Evolutionary conservation across 768 basidiomycete genomes (phyloP).

Genomic region (Hebeloma cylindrosporum): DNA sequence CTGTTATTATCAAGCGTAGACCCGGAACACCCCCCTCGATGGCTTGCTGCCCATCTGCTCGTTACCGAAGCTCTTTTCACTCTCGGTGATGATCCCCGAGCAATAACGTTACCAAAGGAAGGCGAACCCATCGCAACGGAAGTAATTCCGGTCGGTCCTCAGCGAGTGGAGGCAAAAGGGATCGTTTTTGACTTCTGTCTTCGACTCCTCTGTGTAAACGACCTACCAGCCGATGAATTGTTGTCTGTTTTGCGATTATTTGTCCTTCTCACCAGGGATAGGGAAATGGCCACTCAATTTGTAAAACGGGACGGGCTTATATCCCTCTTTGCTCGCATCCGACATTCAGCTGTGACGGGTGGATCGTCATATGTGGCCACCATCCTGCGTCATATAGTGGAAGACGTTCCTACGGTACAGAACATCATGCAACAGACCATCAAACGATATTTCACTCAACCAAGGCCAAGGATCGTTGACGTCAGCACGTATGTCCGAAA

Average conservation of each 20-base stretch:
- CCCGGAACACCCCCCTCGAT: conserved; percentile 70
- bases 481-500: conserved; percentile 70
- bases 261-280: conserved; percentile 79
- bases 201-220: conserved; percentile 62
- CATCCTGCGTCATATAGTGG: conserved; percentile 90
- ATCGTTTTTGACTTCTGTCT: conserved; percentile 77
- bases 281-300: conserved; percentile 62
- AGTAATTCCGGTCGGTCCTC: conserved; percentile 58
- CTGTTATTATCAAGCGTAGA: conserved; percentile 61
- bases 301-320: conserved; percentile 63
- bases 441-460: conserved; percentile 74
- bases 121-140: conserved; percentile 57
- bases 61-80: conserved; percentile 84
- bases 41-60: conserved; percentile 85
- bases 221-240: conserved; percentile 76
- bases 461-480: conserved; percentile 69
- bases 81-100: conserved; percentile 68
- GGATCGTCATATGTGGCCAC: conserved; percentile 83
- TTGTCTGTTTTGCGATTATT: conserved; percentile 80
- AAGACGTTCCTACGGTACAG: conserved; percentile 65
- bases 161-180: conserved; percentile 57
- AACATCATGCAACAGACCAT: conserved; percentile 82
- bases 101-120: conserved; percentile 67
- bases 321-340: conserved; percentile 66
- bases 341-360: conserved; percentile 57